Base-by-base conservation (phyloP, 1,139 yeast genomes). In the Ogataea hybrid region DNA sequence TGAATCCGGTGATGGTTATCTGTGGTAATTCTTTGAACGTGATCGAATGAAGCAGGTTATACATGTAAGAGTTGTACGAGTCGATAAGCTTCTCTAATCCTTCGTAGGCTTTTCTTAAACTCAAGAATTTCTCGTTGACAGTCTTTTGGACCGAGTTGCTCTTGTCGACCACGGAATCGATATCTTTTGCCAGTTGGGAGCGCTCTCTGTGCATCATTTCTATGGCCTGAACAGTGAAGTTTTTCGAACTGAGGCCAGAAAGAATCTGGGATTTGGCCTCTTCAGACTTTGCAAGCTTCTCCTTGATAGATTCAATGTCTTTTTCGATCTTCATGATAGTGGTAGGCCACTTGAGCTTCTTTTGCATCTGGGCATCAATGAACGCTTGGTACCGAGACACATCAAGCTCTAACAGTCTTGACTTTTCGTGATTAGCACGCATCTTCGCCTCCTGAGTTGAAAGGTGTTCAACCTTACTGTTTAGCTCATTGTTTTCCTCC, bases 331-430 rank as follows among this genome's bases (percentile, higher is more conserved):
- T 78, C 18, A 70, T 69, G 41, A 84, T 59, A 31, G 78, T 74
- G 22, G 67, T 67, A 3, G 73, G 69, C 94, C 95, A 84, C 58
- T 80, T 81, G 6, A 64, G 57, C 54, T 82, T 83, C 44, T 87
- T 70, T 25, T 70, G 67, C 50, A 81, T 79, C 76, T 85, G 81
- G 9, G 79, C 71, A 37, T 79, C 80, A 38, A 85, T 80, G 57
- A 84, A 86, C 15, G 79, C 83, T 53, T 78, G 74, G 58, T 86
- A 84, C 59, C 84, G 84, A 35, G 70, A 67, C 33, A 84, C 69
- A 63, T 89, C 97, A 45, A 79, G 77, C 52, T 83, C 84, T 43
- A 89, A 65, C 0, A 88, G 88, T 43, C 68, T 70, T 7, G 80
- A 70, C 57, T 83, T 81, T 52, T 73, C 59, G 12, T 46, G 29